Conservation (phyloP, 805 yeast genomes). For the Candida pseudofarinosa region DNA sequence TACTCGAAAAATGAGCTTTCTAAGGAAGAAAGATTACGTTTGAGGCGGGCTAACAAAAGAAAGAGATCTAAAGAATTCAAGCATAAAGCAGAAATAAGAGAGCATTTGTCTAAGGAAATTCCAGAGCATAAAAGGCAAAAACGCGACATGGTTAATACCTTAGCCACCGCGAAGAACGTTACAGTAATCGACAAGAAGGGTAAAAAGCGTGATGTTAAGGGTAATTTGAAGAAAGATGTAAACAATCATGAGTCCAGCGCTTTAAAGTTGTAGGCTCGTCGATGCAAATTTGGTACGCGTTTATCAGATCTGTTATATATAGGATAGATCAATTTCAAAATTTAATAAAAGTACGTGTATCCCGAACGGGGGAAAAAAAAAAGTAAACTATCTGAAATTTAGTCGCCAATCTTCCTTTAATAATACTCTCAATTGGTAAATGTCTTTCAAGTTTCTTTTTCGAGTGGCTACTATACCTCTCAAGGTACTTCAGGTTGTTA, state of each 20-base stretch:
- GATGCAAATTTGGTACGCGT: not conserved
- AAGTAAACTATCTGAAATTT: too few relatives aligned
- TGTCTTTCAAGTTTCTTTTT: slow-evolving; percentile 13
- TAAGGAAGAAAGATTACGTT: slow-evolving; percentile 80
- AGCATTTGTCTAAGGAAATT: slow-evolving; percentile 23
- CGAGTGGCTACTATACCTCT: slow-evolving; percentile 21
- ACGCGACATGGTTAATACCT: slow-evolving; percentile 64
- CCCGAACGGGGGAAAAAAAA: too few relatives aligned
- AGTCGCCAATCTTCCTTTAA: too few relatives aligned
- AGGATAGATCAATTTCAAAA: too few relatives aligned
- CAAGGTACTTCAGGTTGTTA: slow-evolving; percentile 14
- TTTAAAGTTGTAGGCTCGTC: not conserved
- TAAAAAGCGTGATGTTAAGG: slow-evolving; percentile 66
- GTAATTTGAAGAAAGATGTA: slow-evolving; percentile 48
- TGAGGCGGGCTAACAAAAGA: slow-evolving; percentile 83
- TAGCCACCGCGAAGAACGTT: slow-evolving; percentile 68
- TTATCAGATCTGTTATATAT: not conserved
- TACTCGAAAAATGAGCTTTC: slow-evolving; percentile 78
- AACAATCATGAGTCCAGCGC: slow-evolving; percentile 6
- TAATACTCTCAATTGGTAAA: too few relatives aligned
- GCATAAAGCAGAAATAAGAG: slow-evolving; percentile 26
- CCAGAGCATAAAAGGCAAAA: slow-evolving; percentile 50
- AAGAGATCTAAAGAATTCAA: slow-evolving; percentile 58
- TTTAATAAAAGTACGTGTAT: too few relatives aligned
- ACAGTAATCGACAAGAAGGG: slow-evolving; percentile 77